Evolutionary conservation across 2,329 filamentous ascomycete species (phyloP), one percentile per base, ranked within the genome.

Genomic region (Pleurostoma richardsiae): DNA sequence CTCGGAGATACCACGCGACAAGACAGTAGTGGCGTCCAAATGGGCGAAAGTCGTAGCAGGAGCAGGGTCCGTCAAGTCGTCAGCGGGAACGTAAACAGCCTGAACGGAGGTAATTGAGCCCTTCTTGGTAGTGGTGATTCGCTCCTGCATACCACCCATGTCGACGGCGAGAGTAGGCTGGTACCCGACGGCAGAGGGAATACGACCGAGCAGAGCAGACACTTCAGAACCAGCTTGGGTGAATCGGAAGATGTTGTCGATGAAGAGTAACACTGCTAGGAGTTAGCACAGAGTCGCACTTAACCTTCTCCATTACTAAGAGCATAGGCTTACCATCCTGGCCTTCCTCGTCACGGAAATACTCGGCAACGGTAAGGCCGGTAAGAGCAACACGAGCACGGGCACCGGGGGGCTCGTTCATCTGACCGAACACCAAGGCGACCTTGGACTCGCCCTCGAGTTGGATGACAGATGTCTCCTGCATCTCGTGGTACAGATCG

Each of bases 401-500:
- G 69, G 94, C 94, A 83, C 94, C 94, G 56, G 94, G 94, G 72
- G 94, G 94, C 82, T 99, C 94, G 85, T 99, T 99, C 94, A 99
- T 99, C 83, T 99, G 94, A 83, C 94, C 94, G 79, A 99, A 99
- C 61, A 99, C 94, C 61, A 99, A 80, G 56, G 94, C 90, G 80
- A 97, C 94, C 87, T 99, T 99, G 73, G 94, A 97, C 67, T 96
- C 92, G 75, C 94, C 94, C 58, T 99, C 94, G 59, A 99, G 90
- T 76, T 99, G 85, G 76, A 99, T 99, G 83, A 99, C 94, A 69
- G 88, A 90, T 61, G 94, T 99, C 80, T 99, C 92, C 82, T 97
- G 94, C 94, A 99, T 99, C 85, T 99, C 94, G 80, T 99, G 92
- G 87, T 99, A 99, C 82, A 99, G 76, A 86, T 99, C 94, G 85